Base-by-base conservation (phyloP, 331 rosid genomes). In the Pyracantha coccinea region DNA sequence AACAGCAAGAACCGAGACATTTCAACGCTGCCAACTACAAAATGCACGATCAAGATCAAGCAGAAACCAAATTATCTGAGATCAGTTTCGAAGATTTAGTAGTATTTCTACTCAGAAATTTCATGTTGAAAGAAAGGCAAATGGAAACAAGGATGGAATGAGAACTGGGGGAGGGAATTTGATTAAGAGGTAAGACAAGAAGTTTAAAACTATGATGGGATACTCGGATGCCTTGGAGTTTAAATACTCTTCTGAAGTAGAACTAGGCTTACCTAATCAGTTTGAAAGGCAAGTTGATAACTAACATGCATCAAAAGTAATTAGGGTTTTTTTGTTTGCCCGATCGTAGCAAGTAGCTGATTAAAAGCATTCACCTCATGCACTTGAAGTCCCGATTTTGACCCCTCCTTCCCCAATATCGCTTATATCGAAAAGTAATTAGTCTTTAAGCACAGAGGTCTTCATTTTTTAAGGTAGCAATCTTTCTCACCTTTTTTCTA, bases 241-340 rank as follows among this genome's bases (percentile, higher is more conserved):
- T 89, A 90, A 66, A 83, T 89, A 87, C 86, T 77, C 79, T 35
- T 16, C 52, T 77, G 62, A 72, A 81, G 80, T 77, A 81, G 66
- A 76, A 81, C 79, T 76, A 81, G 69, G 76, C 38, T 35, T 77
- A 68, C 78, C 87, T 71, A 80, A 75, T 79, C 64, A 68, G 61
- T 69, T 75, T 68, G 32, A 32, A 61, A 41, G 74, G 68, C 59
- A 62, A 70, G 79, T 76, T 69, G 41, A 68, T 57, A 38, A 73
- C 24, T 45, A 29, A 76, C 20, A 35, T 60, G 33, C 23, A 69
- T 25, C 23, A 29, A 76, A 76, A 73, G 66, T 80, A 69, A 80
- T 64, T 45, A 29, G 28, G 71, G 75, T 68, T 72, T 68, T 41
- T 41, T 41, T 41, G 15, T 3, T 4, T 41, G 47, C 47, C 1